phyloP scores from a whole-genome alignment of 1,139 yeast genomes.

The Lodderomyces theae region DNA sequence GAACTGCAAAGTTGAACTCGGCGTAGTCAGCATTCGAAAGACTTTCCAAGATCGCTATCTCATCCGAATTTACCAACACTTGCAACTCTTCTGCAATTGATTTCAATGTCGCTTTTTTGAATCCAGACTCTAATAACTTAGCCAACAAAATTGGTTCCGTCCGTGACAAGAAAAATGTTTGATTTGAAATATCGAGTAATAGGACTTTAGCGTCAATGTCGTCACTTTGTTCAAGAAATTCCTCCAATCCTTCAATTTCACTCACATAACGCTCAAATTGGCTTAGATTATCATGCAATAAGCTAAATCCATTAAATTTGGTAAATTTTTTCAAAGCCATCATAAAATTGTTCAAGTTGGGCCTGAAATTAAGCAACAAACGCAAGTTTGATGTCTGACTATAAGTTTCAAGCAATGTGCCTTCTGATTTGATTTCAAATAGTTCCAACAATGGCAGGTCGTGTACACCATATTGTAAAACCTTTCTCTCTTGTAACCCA shows the following conservation, averaged over 20 bases:
- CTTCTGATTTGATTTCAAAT: conserved; percentile 59
- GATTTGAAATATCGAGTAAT: conserved; percentile 8
- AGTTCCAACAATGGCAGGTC: conserved; percentile 37
- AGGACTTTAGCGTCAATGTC: conserved; percentile 11
- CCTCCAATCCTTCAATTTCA: not conserved
- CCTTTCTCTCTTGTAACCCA: conserved; percentile 41
- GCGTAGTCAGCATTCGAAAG: conserved; percentile 11
- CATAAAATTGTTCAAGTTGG: conserved; percentile 19
- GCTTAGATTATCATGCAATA: conserved; percentile 35
- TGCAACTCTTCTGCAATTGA: conserved; percentile 4
- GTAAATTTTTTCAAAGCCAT: conserved; percentile 38
- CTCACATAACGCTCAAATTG: conserved; percentile 12
- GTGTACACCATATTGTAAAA: conserved; percentile 28
- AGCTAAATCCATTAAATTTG: conserved; percentile 36
- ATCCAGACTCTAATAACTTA: conserved; percentile 21
- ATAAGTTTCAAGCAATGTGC: conserved; percentile 50
- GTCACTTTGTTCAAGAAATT: not conserved
- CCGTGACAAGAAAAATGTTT: not conserved
- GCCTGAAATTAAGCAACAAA: conserved; percentile 35
- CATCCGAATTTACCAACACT: conserved; percentile 5
- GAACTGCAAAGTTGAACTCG: conserved; percentile 3
- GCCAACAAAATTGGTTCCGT: conserved; percentile 17
- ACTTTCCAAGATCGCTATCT: conserved; percentile 11
- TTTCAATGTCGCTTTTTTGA: conserved; percentile 5
- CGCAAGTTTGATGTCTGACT: conserved; percentile 51